Evolutionary conservation across 2,329 filamentous ascomycete species (phyloP).

Genomic region (Biscogniauxia mediterranea): DNA sequence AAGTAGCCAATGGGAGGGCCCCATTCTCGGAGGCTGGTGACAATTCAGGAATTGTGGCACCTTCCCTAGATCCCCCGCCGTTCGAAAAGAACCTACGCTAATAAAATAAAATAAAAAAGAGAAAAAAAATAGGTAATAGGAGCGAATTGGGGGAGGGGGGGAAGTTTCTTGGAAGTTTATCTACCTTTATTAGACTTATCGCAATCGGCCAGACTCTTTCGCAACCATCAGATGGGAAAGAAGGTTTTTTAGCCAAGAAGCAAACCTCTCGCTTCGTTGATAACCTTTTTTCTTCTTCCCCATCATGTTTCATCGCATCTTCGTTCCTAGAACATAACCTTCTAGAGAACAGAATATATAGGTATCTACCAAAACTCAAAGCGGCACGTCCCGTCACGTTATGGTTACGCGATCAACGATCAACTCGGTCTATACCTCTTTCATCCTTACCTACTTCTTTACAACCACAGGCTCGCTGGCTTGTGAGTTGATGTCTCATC

Average conservation of each 20-base stretch:
- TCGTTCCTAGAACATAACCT: too few species aligned
- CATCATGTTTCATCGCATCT: too few species aligned
- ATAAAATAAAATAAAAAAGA: too few species aligned
- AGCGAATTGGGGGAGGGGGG: too few species aligned
- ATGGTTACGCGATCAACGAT: neutral
- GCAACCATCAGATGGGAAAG: neutral
- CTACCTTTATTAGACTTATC: too few species aligned
- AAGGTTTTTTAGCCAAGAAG: neutral
- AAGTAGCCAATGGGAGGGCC: constrained; percentile 8
- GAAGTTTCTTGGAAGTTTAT: too few species aligned
- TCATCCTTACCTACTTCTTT: neutral
- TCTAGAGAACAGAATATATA: too few species aligned
- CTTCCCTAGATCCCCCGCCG: too few species aligned
- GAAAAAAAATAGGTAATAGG: neutral
- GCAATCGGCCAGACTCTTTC: neutral
- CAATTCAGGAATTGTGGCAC: neutral
- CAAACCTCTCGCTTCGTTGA: too few species aligned
- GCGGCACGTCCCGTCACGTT: neutral
- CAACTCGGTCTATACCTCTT: neutral
- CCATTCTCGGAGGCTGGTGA: neutral
- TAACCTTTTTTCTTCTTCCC: neutral
- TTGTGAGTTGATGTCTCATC: neutral
- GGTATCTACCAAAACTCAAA: too few species aligned
- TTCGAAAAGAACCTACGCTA: neutral
- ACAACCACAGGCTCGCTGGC: neutral